Evolutionary conservation across 495 filamentous ascomycete species (phyloP).

Genomic region (Podospora sp.): DNA sequence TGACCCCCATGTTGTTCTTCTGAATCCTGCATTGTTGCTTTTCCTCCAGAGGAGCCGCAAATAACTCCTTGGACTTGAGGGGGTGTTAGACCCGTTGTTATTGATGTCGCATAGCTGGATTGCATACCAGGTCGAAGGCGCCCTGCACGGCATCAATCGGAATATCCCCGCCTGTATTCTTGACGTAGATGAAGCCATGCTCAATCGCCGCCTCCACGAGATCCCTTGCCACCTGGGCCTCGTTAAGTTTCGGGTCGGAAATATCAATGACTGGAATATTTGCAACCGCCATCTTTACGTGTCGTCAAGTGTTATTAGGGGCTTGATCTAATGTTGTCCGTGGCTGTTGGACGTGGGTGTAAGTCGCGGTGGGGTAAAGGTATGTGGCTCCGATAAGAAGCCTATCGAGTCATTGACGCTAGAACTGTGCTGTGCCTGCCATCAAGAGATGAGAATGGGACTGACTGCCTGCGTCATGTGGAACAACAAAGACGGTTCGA

Average conservation of each 20-base stretch:
- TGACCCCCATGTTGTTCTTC: conserved; percentile 72
- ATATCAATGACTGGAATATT: conserved; percentile 85
- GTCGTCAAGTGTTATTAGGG: background rate
- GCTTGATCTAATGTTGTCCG: background rate
- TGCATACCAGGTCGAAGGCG: conserved; percentile 72
- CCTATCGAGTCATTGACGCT: no score
- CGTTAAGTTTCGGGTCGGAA: conserved; percentile 53
- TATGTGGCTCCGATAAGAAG: background rate
- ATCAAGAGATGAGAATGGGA: no score
- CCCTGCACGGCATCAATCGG: conserved; percentile 63
- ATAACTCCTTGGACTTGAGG: conserved; percentile 73
- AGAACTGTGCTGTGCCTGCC: no score
- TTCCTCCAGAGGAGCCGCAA: conserved; percentile 67
- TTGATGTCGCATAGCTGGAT: background rate
- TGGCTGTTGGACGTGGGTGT: background rate
- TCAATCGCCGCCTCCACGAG: conserved; percentile 78
- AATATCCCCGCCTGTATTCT: conserved; percentile 67
- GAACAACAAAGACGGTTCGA: no score
- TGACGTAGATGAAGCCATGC: conserved; percentile 89
- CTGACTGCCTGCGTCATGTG: no score
- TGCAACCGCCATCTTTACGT: conserved; percentile 45
- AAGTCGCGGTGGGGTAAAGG: background rate
- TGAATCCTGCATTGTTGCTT: conserved; percentile 75
- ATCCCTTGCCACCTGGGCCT: conserved; percentile 62
- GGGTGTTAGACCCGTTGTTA: conserved; percentile 7